Evolutionary conservation across 495 filamentous ascomycete species (phyloP).

Genomic region (Mycothermus thermophilus): DNA sequence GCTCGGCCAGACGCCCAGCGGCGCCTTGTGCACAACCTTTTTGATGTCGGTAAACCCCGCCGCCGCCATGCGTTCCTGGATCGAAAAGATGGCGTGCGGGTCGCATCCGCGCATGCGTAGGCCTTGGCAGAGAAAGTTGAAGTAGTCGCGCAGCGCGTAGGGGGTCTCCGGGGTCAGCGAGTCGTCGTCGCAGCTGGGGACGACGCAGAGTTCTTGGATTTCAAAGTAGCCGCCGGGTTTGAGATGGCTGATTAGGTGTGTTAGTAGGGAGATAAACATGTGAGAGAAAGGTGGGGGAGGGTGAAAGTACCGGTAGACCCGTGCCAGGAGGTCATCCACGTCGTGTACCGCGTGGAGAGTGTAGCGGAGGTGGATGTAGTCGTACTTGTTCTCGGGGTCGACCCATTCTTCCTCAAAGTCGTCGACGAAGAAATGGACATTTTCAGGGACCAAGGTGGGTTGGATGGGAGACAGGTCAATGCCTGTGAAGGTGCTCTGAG

Average conservation of each 20-base stretch:
- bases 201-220: constrained; percentile 33
- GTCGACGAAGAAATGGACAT: constrained; percentile 47
- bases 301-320: constrained; percentile 20
- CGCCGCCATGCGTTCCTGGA: constrained; percentile 10
- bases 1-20: constrained; percentile 22
- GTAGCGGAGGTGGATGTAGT: constrained; percentile 42
- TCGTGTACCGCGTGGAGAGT: constrained; percentile 35
- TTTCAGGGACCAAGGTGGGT: constrained; percentile 41
- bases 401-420: constrained; percentile 48
- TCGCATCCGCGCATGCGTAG: constrained; percentile 17
- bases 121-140: constrained; percentile 17
- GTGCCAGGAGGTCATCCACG: constrained; percentile 19
- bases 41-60: constrained; percentile 21
- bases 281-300: neutral
- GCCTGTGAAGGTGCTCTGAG: constrained; percentile 41
- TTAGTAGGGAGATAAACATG: constrained; percentile 1
- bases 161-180: constrained; percentile 16
- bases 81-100: constrained; percentile 9
- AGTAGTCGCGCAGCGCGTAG: constrained; percentile 25
- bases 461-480: constrained; percentile 56
- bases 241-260: constrained; percentile 18
- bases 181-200: constrained; percentile 31
- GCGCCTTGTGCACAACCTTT: constrained; percentile 16
- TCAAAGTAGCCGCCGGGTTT: constrained; percentile 44
- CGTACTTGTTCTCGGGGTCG: constrained; percentile 38